These are phyloP conservation scores for Paragyromitra xinjiangensis DNA, from an alignment of 495 filamentous ascomycete species.

Conservation along the genomic window DNA sequence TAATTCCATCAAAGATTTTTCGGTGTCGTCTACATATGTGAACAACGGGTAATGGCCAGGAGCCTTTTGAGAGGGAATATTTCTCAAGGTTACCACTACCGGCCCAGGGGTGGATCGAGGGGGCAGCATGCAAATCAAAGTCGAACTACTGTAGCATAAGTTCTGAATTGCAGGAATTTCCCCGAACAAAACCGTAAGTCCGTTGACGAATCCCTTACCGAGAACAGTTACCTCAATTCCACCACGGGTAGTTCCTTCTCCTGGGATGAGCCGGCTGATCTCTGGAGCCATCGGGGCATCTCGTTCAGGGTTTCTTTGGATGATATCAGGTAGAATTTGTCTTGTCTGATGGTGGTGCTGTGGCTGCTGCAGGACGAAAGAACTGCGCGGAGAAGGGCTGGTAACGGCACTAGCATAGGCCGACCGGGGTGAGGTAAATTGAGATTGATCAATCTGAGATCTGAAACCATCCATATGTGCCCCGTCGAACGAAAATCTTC, in stretches of 20 bases:
- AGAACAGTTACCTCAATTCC: constrained; percentile 86
- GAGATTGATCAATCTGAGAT: constrained; percentile 41
- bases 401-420: constrained; percentile 50
- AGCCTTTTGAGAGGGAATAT: constrained; percentile 64
- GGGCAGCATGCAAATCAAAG: constrained; percentile 84
- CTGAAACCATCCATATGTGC: constrained; percentile 42
- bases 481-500: constrained; percentile 50
- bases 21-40: constrained; percentile 80
- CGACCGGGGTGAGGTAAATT: constrained; percentile 49
- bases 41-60: constrained; percentile 67
- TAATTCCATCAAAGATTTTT: constrained; percentile 73
- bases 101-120: constrained; percentile 73
- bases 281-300: constrained; percentile 58
- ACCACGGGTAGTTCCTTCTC: constrained; percentile 80
- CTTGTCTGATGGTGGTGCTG: constrained; percentile 38
- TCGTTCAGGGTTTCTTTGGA: constrained; percentile 41
- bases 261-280: constrained; percentile 69
- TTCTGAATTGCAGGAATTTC: constrained; percentile 78
- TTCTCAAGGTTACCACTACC: constrained; percentile 71
- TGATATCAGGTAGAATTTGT: constrained; percentile 39
- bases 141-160: constrained; percentile 81
- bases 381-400: constrained; percentile 44
- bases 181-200: constrained; percentile 87
- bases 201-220: constrained; percentile 79
- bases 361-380: constrained; percentile 42